Percentiles rank a stretch among this genome's conserved stretches.
These are phyloP conservation scores for Mycena capillaripes DNA, from an alignment of 768 basidiomycete species.

Conservation along the genomic window DNA sequence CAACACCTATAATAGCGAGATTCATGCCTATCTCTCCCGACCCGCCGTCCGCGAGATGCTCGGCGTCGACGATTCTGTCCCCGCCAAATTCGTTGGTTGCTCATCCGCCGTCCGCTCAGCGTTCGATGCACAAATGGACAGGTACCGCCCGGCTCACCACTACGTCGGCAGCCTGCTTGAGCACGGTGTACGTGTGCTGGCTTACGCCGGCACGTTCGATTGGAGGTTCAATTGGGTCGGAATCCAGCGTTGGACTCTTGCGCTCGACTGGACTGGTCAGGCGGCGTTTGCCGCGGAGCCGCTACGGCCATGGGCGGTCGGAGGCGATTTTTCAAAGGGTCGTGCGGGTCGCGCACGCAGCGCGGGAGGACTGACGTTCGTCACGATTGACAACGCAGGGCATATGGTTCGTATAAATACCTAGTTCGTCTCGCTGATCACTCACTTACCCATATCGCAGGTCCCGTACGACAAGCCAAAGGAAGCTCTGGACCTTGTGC, in stretches of 20 bases:
- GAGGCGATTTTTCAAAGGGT: slow-evolving; percentile 8
- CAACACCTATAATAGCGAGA: slow-evolving; percentile 49
- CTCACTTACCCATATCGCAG: slow-evolving; percentile 40
- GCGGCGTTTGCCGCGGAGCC: slow-evolving; percentile 54
- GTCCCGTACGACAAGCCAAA: slow-evolving; percentile 74
- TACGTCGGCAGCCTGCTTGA: slow-evolving; percentile 77
- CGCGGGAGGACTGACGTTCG: slow-evolving; percentile 26
- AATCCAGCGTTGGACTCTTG: slow-evolving; percentile 79
- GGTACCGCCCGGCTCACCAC: slow-evolving; percentile 59
- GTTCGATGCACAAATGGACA: slow-evolving; percentile 64
- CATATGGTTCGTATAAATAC: slow-evolving; percentile 69
- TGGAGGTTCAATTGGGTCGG: slow-evolving; percentile 85
- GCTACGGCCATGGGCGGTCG: slow-evolving; percentile 42
- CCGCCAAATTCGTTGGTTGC: slow-evolving; percentile 58
- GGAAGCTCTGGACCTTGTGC: slow-evolving; percentile 62
- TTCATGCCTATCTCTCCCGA: slow-evolving; percentile 64
- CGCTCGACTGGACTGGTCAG: slow-evolving; percentile 80
- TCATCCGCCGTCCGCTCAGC: slow-evolving; percentile 57
- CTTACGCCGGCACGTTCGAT: slow-evolving; percentile 79
- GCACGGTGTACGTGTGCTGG: slow-evolving; percentile 75
- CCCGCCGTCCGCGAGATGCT: slow-evolving; percentile 59
- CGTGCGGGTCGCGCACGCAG: slow-evolving; percentile 18
- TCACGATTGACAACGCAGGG: slow-evolving; percentile 65
- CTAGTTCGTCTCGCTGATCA: too few relatives aligned
- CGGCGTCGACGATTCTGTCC: slow-evolving; percentile 59